Conservation (phyloP, 2,329 filamentous ascomycete genomes). For the Colletotrichum karsti region DNA sequence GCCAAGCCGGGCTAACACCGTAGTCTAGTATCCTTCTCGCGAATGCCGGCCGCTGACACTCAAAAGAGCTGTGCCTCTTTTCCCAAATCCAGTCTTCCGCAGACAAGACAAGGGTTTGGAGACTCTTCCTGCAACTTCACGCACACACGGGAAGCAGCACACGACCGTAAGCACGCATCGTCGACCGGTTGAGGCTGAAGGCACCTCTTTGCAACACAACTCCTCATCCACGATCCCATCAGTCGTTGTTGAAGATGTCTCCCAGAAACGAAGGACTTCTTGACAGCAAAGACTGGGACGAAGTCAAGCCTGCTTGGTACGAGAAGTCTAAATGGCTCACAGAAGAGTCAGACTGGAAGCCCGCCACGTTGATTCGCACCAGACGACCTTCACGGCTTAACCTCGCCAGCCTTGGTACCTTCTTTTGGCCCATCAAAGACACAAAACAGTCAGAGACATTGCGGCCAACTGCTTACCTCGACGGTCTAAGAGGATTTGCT, state of each 20-base stretch:
- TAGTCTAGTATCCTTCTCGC: neutral
- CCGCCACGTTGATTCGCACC: constrained; percentile 29
- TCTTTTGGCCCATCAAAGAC: constrained; percentile 28
- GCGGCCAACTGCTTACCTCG: constrained; percentile 55
- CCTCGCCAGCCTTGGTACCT: neutral
- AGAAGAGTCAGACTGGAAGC: constrained; percentile 37
- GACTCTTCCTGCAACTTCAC: neutral
- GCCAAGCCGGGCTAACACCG: neutral
- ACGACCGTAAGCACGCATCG: neutral
- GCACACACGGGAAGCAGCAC: neutral
- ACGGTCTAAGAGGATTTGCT: constrained; percentile 57
- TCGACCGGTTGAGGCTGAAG: neutral
- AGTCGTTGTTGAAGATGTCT: constrained; percentile 35
- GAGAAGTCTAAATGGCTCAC: constrained; percentile 32
- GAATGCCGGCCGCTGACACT: neutral
- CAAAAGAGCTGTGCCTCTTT: constrained; percentile 10
- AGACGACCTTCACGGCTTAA: constrained; percentile 17
- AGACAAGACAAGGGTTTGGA: neutral
- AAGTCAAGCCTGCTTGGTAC: constrained; percentile 34
- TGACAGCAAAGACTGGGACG: constrained; percentile 44
- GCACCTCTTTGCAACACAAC: neutral
- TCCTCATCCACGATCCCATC: neutral
- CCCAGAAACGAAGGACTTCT: constrained; percentile 41
- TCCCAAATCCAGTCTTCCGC: neutral
- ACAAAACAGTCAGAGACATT: constrained; percentile 26